Base-by-base conservation (phyloP, 2,329 filamentous ascomycete genomes). In the Cladophialophora chaetospira region DNA sequence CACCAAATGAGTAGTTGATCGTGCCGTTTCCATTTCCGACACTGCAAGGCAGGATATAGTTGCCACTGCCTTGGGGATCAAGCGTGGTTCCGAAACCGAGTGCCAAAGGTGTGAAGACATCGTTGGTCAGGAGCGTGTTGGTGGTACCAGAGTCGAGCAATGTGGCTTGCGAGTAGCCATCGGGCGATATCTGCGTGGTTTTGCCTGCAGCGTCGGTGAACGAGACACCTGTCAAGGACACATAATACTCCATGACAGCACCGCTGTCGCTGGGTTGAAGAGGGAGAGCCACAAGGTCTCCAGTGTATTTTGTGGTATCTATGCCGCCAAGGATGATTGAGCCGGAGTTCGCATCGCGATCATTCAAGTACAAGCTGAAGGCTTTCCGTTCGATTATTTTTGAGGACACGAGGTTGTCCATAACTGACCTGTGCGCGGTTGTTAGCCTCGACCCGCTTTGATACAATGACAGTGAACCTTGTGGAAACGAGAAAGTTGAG, bases 111-210 rank as follows among this genome's bases (percentile, higher is more conserved):
- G 69, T 59, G 1, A 80, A 80, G 36, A 90, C 69, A 47, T 83
- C 77, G 57, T 82, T 76, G 1, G 88, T 88, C 0, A 91, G 73
- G 67, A 88, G 89, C 62, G 80, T 86, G 58, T 89, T 75, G 3
- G 85, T 88, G 9, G 85, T 88, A 35, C 88, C 88, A 0, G 87
- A 89, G 71, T 92, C 88, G 23, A 92, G 80, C 4, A 91, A 78
- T 1, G 85, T 86, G 3, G 82, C 73, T 3, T 87, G 74, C 4
- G 82, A 67, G 15, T 70, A 63, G 3, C 50, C 58, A 5, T 79
- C 72, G 23, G 72, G 75, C 58, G 77, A 78, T 42, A 74, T 71
- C 19, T 67, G 67, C 4, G 65, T 72, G 70, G 45, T 63, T 75
- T 31, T 71, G 3, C 60, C 62, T 3, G 44, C 40, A 15, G 53